These are phyloP conservation scores for Phialophora macrospora DNA, from an alignment of 2,329 filamentous ascomycete species.

Conservation along the genomic window DNA sequence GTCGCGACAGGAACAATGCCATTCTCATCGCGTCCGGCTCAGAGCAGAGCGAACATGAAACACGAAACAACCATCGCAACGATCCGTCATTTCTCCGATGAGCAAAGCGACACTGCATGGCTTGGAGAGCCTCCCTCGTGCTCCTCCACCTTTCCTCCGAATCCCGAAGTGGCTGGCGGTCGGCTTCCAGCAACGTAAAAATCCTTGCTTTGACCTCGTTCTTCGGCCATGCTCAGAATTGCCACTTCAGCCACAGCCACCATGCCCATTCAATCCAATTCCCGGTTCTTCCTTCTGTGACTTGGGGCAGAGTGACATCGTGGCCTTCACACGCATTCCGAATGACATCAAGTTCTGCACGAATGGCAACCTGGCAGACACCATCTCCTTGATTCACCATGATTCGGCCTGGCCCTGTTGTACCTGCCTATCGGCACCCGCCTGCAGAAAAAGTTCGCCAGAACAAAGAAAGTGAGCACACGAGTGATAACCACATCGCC, in stretches of 20 bases:
- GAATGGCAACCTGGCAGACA: not conserved
- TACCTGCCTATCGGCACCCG: constrained; percentile 19
- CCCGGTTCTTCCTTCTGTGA: not conserved
- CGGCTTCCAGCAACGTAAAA: not conserved
- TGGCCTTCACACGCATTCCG: constrained; percentile 7
- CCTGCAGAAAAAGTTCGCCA: constrained; percentile 17
- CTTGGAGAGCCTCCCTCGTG: no score
- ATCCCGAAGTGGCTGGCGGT: constrained; percentile 5
- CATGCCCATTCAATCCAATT: constrained; percentile 16
- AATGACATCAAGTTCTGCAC: constrained; percentile 17
- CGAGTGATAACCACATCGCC: constrained; percentile 21
- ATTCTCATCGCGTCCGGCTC: not conserved
- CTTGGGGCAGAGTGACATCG: constrained; percentile 13
- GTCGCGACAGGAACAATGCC: not conserved
- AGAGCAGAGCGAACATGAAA: not conserved
- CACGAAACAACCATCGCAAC: not conserved
- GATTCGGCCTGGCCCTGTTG: constrained; percentile 3
- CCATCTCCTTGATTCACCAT: not conserved
- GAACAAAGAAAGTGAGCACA: constrained; percentile 32
- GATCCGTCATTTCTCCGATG: not conserved
- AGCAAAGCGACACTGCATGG: not conserved
- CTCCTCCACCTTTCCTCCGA: not conserved
- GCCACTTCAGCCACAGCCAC: constrained; percentile 14
- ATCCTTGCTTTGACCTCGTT: constrained; percentile 1
- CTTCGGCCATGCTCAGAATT: not conserved